These are phyloP conservation scores for Alternaria gaisen DNA, from an alignment of 2,329 filamentous ascomycete genomes.

Conservation along the genomic window DNA sequence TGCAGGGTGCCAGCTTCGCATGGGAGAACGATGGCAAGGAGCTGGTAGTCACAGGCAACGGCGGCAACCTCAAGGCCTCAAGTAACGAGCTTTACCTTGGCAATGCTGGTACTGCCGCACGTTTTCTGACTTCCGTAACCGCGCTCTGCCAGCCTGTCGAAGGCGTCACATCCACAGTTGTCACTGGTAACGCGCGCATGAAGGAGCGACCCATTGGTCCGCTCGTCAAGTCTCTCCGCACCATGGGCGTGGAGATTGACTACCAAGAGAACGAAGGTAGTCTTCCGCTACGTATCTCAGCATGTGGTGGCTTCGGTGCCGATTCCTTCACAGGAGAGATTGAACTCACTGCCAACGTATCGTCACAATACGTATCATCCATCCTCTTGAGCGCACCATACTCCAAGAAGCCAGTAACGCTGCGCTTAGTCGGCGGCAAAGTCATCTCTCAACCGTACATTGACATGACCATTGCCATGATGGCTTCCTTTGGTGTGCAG, in stretches of 20 bases:
- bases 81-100: conserved; percentile 85
- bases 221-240: conserved; percentile 85
- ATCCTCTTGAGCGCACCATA: conserved; percentile 97
- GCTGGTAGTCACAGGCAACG: conserved; percentile 87
- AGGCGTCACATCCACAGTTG: conserved; percentile 72
- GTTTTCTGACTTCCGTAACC: conserved; percentile 92
- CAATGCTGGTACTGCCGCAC: conserved; percentile 94
- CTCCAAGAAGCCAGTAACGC: conserved; percentile 89
- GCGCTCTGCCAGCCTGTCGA: conserved; percentile 76
- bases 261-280: conserved; percentile 87
- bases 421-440: conserved; percentile 92
- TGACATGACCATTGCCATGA: conserved; percentile 99
- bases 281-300: conserved; percentile 82
- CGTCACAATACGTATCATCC: conserved; percentile 98
- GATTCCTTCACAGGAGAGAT: conserved; percentile 79
- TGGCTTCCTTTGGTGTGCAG: conserved; percentile 86
- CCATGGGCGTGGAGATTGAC: conserved; percentile 86
- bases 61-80: conserved; percentile 82
- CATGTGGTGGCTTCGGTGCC: conserved; percentile 65
- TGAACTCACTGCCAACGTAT: conserved; percentile 91
- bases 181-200: conserved; percentile 96
- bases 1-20: conserved; percentile 86
- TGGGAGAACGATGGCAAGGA: conserved; percentile 97
- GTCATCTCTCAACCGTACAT: conserved; percentile 97
- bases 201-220: conserved; percentile 93